phyloP scores from a whole-genome alignment of 345 rosid genomes.

The Eucalyptus melliodora region DNA sequence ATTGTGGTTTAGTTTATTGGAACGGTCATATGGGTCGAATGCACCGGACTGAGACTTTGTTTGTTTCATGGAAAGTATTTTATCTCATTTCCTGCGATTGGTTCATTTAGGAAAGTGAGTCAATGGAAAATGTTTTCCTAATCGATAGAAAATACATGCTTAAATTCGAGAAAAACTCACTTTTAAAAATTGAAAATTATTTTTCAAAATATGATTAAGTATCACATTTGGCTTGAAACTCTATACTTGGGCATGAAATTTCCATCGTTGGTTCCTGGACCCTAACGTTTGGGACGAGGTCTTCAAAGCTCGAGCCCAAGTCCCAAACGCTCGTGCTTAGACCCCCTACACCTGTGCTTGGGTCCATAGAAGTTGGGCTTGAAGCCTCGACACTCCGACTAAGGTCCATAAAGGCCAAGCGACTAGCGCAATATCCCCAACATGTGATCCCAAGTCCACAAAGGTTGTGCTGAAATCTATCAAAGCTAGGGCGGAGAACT shows the following conservation, averaged over 20 bases:
- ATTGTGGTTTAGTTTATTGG: background rate
- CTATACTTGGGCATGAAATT: background rate
- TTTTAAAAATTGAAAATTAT: too few species aligned
- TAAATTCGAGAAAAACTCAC: too few species aligned
- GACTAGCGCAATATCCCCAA: background rate
- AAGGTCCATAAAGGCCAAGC: background rate
- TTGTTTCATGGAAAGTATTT: too few species aligned
- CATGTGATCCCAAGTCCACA: background rate
- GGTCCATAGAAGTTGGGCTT: background rate
- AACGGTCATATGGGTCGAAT: background rate
- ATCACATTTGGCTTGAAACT: too few species aligned
- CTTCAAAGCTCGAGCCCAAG: accelerated
- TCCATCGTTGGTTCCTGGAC: accelerated
- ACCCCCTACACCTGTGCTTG: background rate
- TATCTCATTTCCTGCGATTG: accelerated
- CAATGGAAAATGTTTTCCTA: background rate
- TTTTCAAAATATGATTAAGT: too few species aligned
- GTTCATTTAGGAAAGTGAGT: background rate
- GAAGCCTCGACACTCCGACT: accelerated
- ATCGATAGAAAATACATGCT: too few species aligned
- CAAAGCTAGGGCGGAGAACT: too few species aligned
- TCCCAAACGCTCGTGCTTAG: accelerated
- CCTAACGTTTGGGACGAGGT: background rate
- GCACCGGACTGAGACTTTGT: background rate
- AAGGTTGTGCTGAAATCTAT: too few species aligned